Base-by-base conservation (phyloP, 768 basidiomycete genomes). In the Scleroderma bovista region DNA sequence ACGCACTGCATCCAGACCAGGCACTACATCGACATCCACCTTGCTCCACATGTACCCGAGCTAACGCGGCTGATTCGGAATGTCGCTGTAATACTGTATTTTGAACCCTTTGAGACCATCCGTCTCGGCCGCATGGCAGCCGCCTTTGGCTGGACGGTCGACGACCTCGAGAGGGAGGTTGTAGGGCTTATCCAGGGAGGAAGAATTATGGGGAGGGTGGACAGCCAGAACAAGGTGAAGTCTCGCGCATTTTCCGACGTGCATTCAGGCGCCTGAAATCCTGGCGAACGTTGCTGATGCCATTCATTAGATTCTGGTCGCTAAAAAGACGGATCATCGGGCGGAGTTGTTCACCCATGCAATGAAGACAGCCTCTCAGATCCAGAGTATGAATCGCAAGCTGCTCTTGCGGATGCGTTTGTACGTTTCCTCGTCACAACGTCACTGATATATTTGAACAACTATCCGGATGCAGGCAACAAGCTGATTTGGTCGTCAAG, bases 61-160 rank as follows among this genome's bases (percentile, higher is more conserved):
- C 72, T 98, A 43, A 78, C 79, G 33, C 75, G 74, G 58, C 73
- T 80, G 26, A 86, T 97, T 66, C 82, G 81, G 36, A 82, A 86
- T 56, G 83, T 81, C 51, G 85, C 91, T 0, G 75, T 97, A 44
- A 73, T 80, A n/a, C 78, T 92, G 43, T 97, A 94, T 69, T 93
- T 96, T 74, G 79, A 84, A 57, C 94, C 94, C 0, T 98, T 93
- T 66, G 77, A 86, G 23, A 81, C 88, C 9, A 90, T 96, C 63
- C 76, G 81, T 38, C 77, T 97, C 24, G 83, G 85, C 38, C 78
- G 86, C 32, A 94, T 96, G 90, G 83, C 86, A 33, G 64, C 69
- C 2, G 91, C 93, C 10, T 95, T 97, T 60, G 93, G 93, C 3
- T 86, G 88, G 82, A 73, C 75, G 0, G 69, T 88, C 7, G 80